phyloP scores from a whole-genome alignment of 1,284 basidiomycete species.

The Golubevia pallescens region DNA sequence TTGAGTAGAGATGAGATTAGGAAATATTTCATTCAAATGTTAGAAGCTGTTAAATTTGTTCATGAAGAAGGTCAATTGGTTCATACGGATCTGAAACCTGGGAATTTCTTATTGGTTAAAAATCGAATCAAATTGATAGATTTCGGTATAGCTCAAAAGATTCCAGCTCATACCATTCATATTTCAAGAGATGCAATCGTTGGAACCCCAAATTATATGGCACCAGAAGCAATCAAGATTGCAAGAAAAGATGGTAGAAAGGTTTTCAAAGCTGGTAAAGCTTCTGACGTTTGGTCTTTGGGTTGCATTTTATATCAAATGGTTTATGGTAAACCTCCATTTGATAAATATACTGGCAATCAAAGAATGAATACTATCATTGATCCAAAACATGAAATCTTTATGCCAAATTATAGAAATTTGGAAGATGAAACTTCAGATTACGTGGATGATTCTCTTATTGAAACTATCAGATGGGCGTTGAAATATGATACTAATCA shows the following conservation, averaged over 20 bases:
- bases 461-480: slow-evolving; percentile 38
- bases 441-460: slow-evolving; percentile 37
- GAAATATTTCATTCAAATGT: slow-evolving; percentile 58
- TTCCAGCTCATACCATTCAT: slow-evolving; percentile 61
- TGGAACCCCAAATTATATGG: slow-evolving; percentile 65
- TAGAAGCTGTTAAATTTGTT: slow-evolving; percentile 61
- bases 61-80: slow-evolving; percentile 54
- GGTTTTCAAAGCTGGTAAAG: slow-evolving; percentile 53
- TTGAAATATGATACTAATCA: slow-evolving; percentile 32
- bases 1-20: slow-evolving; percentile 36
- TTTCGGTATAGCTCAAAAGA: slow-evolving; percentile 64
- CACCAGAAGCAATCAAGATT: slow-evolving; percentile 61
- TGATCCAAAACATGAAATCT: slow-evolving; percentile 42
- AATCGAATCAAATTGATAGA: slow-evolving; percentile 61
- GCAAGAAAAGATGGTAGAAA: slow-evolving; percentile 42
- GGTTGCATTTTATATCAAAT: slow-evolving; percentile 64
- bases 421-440: slow-evolving; percentile 35
- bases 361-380: slow-evolving; percentile 51
- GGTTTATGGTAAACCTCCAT: slow-evolving; percentile 59
- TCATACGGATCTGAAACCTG: slow-evolving; percentile 62
- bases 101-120: slow-evolving; percentile 57
- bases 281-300: slow-evolving; percentile 60
- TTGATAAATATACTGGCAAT: slow-evolving; percentile 41
- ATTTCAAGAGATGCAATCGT: slow-evolving; percentile 60
- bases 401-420: slow-evolving; percentile 36